Base-by-base conservation (phyloP, 108 stramenopile species). In the Nitzschia sp. region DNA sequence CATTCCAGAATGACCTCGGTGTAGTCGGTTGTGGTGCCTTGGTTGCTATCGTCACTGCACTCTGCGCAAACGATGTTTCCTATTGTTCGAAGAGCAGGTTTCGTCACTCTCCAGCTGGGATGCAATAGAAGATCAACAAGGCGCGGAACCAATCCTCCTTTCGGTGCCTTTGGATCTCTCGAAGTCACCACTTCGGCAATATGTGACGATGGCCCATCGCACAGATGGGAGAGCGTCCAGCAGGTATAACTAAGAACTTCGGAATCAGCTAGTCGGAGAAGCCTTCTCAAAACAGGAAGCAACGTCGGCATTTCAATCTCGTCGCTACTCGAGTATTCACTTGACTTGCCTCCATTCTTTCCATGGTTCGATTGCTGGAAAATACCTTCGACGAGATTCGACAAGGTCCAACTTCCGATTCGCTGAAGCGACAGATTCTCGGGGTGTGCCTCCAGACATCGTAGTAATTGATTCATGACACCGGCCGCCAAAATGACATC, bases 41-140 rank as follows among this genome's bases (percentile, higher is more conserved):
- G 53, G 1, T 75, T 71, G 27, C 69, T 80, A 29, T 88, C 81
- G 57, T 90, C 90, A 36, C 85, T 90, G 62, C 94, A 94, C 75
- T 98, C 98, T 0, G 96, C 98, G 69, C 96, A 97, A 16, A 98
- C 98, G 45, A 97, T 93, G 70, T 98, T 98, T 5, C 98, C 98
- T 62, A 96, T 91, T 28, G 96, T 96, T 15, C 97, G 79, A 15
- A 98, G 73, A 16, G 97, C 97, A 0, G 97, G 97, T 62, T 97
- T 98, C 21, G 91, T 94, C 16, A 98, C 96, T 58, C 93, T 82
- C 78, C 95, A 96, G 35, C 80, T 92, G 3, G 87, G 76, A 70
- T 96, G 93, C 52, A 71, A 35, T 21, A 98, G 67, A 3, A 98
- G 79, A 34, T 96, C 92, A n/a, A 98, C 94, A 19, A 98, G 83